Evolutionary conservation across 495 filamentous ascomycete species (phyloP), one percentile per base, ranked within the genome.

Genomic region (Aspergillus taichungensis): DNA sequence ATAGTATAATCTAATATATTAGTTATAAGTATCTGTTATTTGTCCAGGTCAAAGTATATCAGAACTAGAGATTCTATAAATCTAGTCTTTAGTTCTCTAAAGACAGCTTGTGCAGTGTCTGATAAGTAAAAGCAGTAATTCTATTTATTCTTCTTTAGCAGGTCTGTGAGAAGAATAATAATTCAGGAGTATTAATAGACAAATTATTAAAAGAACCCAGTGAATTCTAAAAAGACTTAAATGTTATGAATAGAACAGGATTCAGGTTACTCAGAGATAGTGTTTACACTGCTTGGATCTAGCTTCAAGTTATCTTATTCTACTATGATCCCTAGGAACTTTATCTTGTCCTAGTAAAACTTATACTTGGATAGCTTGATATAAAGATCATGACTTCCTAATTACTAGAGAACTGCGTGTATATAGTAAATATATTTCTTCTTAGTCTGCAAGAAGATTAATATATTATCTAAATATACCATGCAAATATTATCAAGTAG

Each of bases 391-490:
- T 42, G 30, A 0, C 51, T 37, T 14, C 28, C 5, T 9, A 65
- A 43, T 11, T 33, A 34, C 29, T 42, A 8, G 6, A 65, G 43
- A 10, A 59, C 43, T 30, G 43, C 40, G 1, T n/a, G 4, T 2
- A 64, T 50, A 36, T 64, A 49, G 2, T 50, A 6, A 8, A 36
- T 30, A 39, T 59, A 49, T 13, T 60, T 48, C 14, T n/a, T 59
- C 52, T 29, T 52, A 44, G 31, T 64, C 40, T 59, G 14, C 28
- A 44, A 47, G 45, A 55, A 68, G 27, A 72, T 61, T 0, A 71
- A 37, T 31, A 69, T 55, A 30, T 72, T 49, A 37, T 72, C 56
- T 0, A 70, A 30, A 42, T 64, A 71, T 3, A 39, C 57, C 12
- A 50, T 47, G 24, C 30, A 49, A 37, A 68, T 69, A 0, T 32